Base-by-base conservation (phyloP, 1,284 basidiomycete species). In the Phylloboletellus chloephorus region DNA sequence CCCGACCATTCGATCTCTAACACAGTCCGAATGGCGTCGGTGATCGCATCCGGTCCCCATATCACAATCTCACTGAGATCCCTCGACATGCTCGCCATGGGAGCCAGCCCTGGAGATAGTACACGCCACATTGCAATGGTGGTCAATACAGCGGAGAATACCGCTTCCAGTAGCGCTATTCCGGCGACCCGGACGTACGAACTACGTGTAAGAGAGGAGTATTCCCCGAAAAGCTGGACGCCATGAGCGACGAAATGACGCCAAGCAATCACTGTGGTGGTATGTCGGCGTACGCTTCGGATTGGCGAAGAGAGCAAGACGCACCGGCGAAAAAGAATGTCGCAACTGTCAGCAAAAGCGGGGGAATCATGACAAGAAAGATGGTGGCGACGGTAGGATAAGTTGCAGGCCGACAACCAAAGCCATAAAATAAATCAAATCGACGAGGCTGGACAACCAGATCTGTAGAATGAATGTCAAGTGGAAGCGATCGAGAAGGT, bases 401-500 rank as follows among this genome's bases (percentile, higher is more conserved):
- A 11, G 73, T 69, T 0, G 80, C 69, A 1, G 80, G 70, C 26
- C 68, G 66, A 58, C 85, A 88, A 11, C 84, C 85, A 47, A 76
- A 73, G 46, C 77, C 69, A 54, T 76, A 62, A 35, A 73, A 60
- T 39, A 88, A 64, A 58, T 82, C 76, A 61, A 84, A 88, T 34
- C 85, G 75, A 61, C 77, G 75, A 45, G 78, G 75, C 58, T 88
- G 85, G 12, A 76, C 75, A 43, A 79, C 60, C 28, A 74, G 54
- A 53, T 85, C 83, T 86, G 45, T 8, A 9, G 12, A 39, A 28
- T 7, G 36, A 13, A 28, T n/a, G n/a, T 34, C 41, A 30, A 43
- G 35, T 33, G n/a, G 8, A 28, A 15, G 33, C 2, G 4, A 5
- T 5, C 9, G 21, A 32, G 23, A 13, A 19, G 21, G 13, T 6